These are phyloP conservation scores for Cryphonectria radicalis DNA, from an alignment of 2,329 filamentous ascomycete genomes.

Conservation along the genomic window DNA sequence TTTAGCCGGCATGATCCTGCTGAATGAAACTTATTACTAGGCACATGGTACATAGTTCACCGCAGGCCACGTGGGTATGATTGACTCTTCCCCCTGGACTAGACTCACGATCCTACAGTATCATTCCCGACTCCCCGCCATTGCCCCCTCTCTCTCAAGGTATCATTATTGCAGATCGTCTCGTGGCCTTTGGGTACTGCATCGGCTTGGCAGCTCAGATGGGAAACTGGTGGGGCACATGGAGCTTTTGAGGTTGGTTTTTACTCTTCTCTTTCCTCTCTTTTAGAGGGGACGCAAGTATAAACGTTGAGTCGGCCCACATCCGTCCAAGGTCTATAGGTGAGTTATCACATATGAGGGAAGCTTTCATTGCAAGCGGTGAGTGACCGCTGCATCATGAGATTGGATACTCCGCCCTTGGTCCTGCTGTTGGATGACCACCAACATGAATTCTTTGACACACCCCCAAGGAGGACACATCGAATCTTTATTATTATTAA, in stretches of 20 bases:
- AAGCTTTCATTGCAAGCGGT: not conserved
- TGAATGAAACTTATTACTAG: not conserved
- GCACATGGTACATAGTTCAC: not conserved
- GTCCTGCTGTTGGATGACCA: not conserved
- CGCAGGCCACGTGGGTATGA: not conserved
- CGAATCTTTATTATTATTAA: too few relatives aligned
- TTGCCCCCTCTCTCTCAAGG: not conserved
- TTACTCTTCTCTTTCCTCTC: not conserved
- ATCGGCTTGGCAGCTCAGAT: not conserved
- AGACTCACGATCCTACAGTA: too few relatives aligned
- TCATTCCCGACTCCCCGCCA: not conserved
- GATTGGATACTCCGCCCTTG: not conserved
- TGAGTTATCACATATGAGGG: not conserved
- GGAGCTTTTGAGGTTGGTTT: not conserved
- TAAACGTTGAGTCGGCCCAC: not conserved
- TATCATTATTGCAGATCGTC: conserved; percentile 4
- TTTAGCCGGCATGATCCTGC: not conserved
- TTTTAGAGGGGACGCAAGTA: not conserved
- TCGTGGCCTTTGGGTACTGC: not conserved
- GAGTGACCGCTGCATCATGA: not conserved
- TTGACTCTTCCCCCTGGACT: not conserved
- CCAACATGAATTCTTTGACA: not conserved
- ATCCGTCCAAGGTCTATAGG: not conserved
- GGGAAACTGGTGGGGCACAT: not conserved
- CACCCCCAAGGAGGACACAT: not conserved